Base-by-base conservation (phyloP, 2,329 filamentous ascomycete species). In the Lasiodiplodia hormozganensis region DNA sequence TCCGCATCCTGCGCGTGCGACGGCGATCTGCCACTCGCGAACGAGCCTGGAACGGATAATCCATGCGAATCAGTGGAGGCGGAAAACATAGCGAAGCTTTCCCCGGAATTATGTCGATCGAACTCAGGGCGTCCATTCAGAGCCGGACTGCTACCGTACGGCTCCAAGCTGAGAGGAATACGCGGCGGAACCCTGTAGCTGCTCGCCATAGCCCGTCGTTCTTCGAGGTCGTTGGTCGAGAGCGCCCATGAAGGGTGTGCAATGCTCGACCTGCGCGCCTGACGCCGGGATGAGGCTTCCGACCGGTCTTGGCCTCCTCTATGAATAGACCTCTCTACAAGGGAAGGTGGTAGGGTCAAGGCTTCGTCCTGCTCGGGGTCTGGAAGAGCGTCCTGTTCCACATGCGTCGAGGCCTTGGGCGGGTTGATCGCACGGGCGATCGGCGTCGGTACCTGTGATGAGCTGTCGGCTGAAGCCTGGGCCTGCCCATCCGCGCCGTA, bases 51-150 rank as follows among this genome's bases (percentile, higher is more conserved):
- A 40, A 85, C 78, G 4, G 86, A 89, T 66, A 83, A 82, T 6
- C 67, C 67, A 28, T 85, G 82, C 6, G 87, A 89, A 70, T 86
- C 86, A 1, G 86, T 85, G 11, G 87, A 88, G n/a, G 86, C 85
- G 49, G 87, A 88, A 70, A 90, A 88, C 85, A 89, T 89, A 25
- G 84, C 81, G 71, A 89, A 89, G 74, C 87, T 89, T 70, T 89
- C 88, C 7, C 84, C 83, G 28, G 87, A 89, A 71, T 88, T 84
- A 72, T 87, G 86, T 43, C 86, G 83, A 62, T 82, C 74, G 70
- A 84, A 73, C 16, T 75, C 73, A 38, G 75, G 78, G 25, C 78
- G 76, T 18, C 76, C 76, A 67, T 72, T 80, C 80, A 71, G 73
- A 72, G 65, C 77, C 73, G 71, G 73, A 73, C 69, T 78, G 75